Conservation (phyloP, 2,329 filamentous ascomycete species). For the Bertia moriformis region DNA sequence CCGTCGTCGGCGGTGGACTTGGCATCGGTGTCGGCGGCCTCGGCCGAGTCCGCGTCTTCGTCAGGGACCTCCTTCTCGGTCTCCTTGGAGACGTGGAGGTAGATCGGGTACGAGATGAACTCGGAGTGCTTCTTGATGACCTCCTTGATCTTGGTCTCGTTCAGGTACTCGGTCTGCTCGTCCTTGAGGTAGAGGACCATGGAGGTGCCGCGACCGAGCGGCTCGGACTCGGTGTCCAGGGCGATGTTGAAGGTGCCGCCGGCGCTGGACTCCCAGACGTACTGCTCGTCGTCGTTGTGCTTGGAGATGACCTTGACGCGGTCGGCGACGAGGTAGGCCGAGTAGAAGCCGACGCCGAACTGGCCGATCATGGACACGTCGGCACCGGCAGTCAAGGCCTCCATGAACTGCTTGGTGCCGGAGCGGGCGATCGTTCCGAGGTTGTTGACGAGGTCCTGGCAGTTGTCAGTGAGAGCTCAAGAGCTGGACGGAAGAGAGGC, state of each 20-base stretch:
- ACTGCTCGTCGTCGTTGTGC: slow-evolving; percentile 99
- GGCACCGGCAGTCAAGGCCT: slow-evolving; percentile 92
- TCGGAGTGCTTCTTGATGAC: slow-evolving; percentile 99
- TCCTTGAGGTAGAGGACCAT: slow-evolving; percentile 99
- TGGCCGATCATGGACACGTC: slow-evolving; percentile 99
- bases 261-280: slow-evolving; percentile 96
- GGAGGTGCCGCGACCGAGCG: slow-evolving; percentile 86
- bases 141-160: slow-evolving; percentile 99
- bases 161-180: slow-evolving; percentile 94
- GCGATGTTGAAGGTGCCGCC: slow-evolving; percentile 93
- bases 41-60: slow-evolving; percentile 79
- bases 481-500: not conserved
- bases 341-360: slow-evolving; percentile 99
- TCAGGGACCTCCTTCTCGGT: slow-evolving; percentile 96
- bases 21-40: no score
- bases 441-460: slow-evolving; percentile 95
- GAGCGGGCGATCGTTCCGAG: slow-evolving; percentile 98
- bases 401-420: slow-evolving; percentile 99
- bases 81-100: slow-evolving; percentile 99
- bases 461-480: slow-evolving; percentile 18
- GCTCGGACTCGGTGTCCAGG: slow-evolving; percentile 80
- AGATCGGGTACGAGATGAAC: slow-evolving; percentile 99
- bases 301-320: slow-evolving; percentile 90
- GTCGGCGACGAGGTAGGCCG: slow-evolving; percentile 97
- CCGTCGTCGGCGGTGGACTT: slow-evolving; percentile 47